phyloP scores from a whole-genome alignment of 768 basidiomycete species.

The Ramaria sp. region DNA sequence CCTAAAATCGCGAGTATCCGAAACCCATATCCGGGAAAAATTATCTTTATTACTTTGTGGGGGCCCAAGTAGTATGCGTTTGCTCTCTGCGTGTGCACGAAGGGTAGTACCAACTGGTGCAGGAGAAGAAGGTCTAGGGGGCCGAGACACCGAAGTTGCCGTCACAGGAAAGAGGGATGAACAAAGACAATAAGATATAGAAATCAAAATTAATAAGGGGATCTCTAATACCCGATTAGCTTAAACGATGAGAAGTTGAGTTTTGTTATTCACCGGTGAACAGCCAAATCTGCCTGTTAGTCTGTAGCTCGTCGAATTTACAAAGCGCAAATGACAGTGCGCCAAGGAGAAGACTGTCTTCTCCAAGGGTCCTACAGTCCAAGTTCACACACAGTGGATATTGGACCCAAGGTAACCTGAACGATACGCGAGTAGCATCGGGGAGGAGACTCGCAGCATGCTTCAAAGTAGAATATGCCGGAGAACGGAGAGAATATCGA shows the following conservation, averaged over 20 bases:
- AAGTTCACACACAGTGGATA: slow-evolving; percentile 39
- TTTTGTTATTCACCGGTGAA: slow-evolving; percentile 35
- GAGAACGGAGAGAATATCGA: background rate
- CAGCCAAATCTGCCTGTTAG: slow-evolving; percentile 28
- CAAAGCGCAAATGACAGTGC: slow-evolving; percentile 48
- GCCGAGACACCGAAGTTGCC: slow-evolving; percentile 11
- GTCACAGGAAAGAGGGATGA: slow-evolving; percentile 29
- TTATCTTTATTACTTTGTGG: slow-evolving; percentile 30
- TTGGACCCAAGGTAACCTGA: slow-evolving; percentile 33
- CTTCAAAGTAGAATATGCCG: background rate
- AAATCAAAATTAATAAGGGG: slow-evolving; percentile 38
- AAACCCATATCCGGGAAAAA: slow-evolving; percentile 80
- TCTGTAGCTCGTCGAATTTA: slow-evolving; percentile 28
- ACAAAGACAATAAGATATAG: slow-evolving; percentile 52
- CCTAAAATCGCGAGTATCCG: slow-evolving; percentile 82
- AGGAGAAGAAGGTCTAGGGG: slow-evolving; percentile 20
- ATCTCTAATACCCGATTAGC: slow-evolving; percentile 35
- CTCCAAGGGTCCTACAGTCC: slow-evolving; percentile 50
- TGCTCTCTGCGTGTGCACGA: slow-evolving; percentile 27
- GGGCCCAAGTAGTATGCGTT: slow-evolving; percentile 22
- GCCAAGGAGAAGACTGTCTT: slow-evolving; percentile 52
- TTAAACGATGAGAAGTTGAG: background rate
- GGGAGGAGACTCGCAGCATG: slow-evolving; percentile 31
- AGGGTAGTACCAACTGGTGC: slow-evolving; percentile 17
- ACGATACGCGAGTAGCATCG: slow-evolving; percentile 31